Conservation (phyloP, 345 rosid species). For the Limnanthes douglasii region DNA sequence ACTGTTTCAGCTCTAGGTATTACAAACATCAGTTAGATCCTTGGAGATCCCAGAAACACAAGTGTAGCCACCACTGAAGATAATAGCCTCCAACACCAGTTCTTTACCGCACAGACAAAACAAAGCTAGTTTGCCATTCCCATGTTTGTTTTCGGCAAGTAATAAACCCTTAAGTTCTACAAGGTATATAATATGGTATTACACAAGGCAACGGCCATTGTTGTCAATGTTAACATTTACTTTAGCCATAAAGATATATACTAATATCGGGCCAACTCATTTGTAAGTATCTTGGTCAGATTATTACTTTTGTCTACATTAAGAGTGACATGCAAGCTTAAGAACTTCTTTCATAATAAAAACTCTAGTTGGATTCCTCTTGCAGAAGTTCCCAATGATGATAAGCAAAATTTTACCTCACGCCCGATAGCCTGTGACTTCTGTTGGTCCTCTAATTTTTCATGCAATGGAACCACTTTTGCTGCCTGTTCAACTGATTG, state of each 20-base stretch:
- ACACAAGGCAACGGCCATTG: no score
- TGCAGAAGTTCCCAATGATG: constrained; percentile 2
- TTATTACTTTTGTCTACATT: no score
- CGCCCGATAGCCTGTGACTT: constrained; percentile 14
- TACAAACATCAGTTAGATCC: no score
- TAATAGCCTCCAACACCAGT: neutral
- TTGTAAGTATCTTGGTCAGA: no score
- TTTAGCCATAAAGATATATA: no score
- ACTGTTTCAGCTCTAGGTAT: no score
- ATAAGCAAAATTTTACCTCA: constrained; percentile 18
- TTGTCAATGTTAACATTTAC: no score
- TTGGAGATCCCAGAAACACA: no score
- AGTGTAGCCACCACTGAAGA: neutral
- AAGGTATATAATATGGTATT: no score
- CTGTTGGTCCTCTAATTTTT: constrained; percentile 24
- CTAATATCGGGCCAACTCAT: no score
- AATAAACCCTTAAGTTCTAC: no score
- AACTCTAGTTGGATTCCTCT: constrained; percentile 1
- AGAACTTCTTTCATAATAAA: neutral
- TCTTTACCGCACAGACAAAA: neutral
- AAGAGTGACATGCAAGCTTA: neutral
- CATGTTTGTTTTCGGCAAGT: neutral
- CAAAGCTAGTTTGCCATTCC: neutral
- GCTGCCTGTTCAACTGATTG: constrained; percentile 20
- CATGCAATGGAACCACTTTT: constrained; percentile 12